Evolutionary conservation across 2,329 filamentous ascomycete species (phyloP).

Genomic region (Emergomyces orientalis): DNA sequence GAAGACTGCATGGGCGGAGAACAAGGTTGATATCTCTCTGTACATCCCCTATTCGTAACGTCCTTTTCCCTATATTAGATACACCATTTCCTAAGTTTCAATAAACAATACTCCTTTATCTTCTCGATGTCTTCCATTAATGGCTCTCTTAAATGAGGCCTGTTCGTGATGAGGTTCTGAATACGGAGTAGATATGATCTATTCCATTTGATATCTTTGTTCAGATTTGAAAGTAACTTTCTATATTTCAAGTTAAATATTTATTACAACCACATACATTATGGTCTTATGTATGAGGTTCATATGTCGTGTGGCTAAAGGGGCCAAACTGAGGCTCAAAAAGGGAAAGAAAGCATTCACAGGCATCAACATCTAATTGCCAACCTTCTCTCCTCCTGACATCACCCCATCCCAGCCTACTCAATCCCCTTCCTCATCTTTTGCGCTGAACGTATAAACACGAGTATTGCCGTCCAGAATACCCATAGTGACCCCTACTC

Average conservation of each 20-base stretch:
- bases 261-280: not conserved
- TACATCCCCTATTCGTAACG: not conserved
- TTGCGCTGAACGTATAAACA: not conserved
- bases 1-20: not conserved
- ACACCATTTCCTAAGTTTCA: conserved; percentile 15
- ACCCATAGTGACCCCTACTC: not conserved
- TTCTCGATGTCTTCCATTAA: not conserved
- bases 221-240: not conserved
- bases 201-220: not conserved
- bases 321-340: conserved; percentile 1
- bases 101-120: not conserved
- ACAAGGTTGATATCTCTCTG: not conserved
- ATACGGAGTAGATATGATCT: not conserved
- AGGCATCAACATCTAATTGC: not conserved
- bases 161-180: not conserved
- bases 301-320: not conserved
- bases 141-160: not conserved
- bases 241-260: not conserved
- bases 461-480: not conserved
- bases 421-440: not conserved
- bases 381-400: not conserved
- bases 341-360: not conserved
- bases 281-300: not conserved
- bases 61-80: conserved; percentile 7
- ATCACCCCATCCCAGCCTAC: not conserved